Percentiles rank a stretch among this genome's conserved stretches.
These are phyloP conservation scores for Paramyrothecium roridum DNA, from an alignment of 2,329 filamentous ascomycete species.

Conservation along the genomic window DNA sequence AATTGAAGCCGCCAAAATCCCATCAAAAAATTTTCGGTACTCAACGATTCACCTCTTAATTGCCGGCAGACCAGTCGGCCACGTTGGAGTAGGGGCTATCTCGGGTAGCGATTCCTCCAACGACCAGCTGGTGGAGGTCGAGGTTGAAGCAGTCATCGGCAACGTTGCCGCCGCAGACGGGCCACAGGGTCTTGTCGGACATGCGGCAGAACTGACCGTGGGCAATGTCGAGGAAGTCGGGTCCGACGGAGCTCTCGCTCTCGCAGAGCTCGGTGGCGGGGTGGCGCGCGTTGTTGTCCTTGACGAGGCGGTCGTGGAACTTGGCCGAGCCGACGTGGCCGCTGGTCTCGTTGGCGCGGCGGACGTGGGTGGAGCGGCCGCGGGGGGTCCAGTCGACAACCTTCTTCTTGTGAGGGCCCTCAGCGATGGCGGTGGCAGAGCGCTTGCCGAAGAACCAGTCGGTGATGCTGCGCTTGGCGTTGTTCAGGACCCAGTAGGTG, in stretches of 20 bases:
- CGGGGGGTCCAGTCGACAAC: background rate
- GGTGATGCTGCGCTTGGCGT: background rate
- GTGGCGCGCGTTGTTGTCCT: constrained; percentile 4
- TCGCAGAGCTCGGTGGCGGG: constrained; percentile 4
- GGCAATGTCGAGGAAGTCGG: constrained; percentile 6
- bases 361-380: constrained; percentile 1
- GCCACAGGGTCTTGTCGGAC: constrained; percentile 10
- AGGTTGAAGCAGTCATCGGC: constrained; percentile 6
- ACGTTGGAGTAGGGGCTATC: background rate
- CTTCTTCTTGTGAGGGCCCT: background rate
- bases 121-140: constrained; percentile 3
- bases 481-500: constrained; percentile 4
- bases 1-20: too few relatives aligned
- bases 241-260: constrained; percentile 5
- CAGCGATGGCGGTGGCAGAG: background rate
- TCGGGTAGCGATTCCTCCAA: background rate
- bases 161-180: constrained; percentile 2
- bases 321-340: background rate
- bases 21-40: too few relatives aligned
- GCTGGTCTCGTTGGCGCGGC: background rate
- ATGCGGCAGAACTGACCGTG: constrained; percentile 10
- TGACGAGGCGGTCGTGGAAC: constrained; percentile 1
- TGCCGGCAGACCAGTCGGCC: background rate
- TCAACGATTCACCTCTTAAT: background rate
- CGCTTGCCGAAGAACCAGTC: background rate